Evolutionary conservation across 176 grass and related monocot species (phyloP).

Genomic region (Microstegium vimineum): DNA sequence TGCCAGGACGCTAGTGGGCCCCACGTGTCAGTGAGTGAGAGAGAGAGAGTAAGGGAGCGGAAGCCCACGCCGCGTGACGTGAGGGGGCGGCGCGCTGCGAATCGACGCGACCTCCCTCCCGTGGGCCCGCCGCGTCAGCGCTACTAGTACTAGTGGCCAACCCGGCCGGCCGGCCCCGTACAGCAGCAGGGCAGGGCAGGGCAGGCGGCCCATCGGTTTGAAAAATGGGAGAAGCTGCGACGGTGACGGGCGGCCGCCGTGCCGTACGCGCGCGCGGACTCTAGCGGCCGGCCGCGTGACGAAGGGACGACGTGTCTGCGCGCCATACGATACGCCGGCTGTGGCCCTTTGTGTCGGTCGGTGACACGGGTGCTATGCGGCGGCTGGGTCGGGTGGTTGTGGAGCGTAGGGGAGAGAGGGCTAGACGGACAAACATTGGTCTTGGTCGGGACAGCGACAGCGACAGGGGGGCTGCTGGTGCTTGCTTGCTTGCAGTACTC

Average conservation of each 20-base stretch:
- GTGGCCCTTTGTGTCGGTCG: neutral
- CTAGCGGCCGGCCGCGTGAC: neutral
- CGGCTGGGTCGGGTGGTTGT: neutral
- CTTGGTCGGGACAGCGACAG: no score
- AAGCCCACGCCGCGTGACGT: neutral
- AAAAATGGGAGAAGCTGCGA: neutral
- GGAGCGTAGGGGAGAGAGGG: no score
- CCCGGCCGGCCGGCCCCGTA: no score
- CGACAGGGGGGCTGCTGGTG: no score
- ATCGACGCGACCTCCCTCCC: neutral
- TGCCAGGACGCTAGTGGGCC: neutral
- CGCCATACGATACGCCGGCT: neutral
- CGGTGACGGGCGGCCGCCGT: no score
- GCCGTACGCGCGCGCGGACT: constrained; percentile 16
- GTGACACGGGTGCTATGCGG: no score
- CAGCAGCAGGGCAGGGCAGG: no score
- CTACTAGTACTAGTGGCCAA: no score
- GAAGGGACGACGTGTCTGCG: neutral
- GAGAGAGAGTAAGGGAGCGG: no score
- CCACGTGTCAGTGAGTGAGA: neutral
- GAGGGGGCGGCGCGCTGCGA: neutral
- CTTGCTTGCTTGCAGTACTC: no score
- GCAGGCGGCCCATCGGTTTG: no score
- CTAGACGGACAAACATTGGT: no score
- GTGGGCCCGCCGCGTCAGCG: neutral